Conservation (phyloP, 495 filamentous ascomycete species). For the Thermochaetoides thermophila region DNA sequence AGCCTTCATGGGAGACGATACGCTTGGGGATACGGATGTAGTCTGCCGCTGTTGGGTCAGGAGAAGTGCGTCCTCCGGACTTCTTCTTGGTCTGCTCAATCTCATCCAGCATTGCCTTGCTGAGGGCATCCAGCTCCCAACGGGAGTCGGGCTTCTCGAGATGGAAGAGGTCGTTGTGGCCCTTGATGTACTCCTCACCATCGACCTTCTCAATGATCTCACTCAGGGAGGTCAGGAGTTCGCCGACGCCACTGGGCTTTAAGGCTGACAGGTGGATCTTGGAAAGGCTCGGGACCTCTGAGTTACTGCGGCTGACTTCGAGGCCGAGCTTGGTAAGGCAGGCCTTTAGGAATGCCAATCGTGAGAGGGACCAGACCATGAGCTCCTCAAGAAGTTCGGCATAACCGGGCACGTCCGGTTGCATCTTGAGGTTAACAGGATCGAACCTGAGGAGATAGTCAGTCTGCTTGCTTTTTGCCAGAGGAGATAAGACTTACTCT, state of each 20-base stretch:
- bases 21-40: constrained; percentile 62
- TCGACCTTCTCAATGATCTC: constrained; percentile 55
- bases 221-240: constrained; percentile 50
- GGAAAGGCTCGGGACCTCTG: constrained; percentile 67
- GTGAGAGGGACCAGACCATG: constrained; percentile 50
- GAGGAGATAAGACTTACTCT: constrained; percentile 65
- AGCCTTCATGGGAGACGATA: constrained; percentile 51
- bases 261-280: constrained; percentile 69
- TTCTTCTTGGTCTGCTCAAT: constrained; percentile 11
- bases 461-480: too few relatives aligned
- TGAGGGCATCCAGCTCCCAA: constrained; percentile 39
- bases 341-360: constrained; percentile 65
- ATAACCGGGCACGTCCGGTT: constrained; percentile 48
- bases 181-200: constrained; percentile 61
- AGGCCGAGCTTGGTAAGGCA: constrained; percentile 75
- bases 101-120: constrained; percentile 18
- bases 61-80: constrained; percentile 11
- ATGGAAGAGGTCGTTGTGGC: constrained; percentile 74
- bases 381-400: constrained; percentile 52
- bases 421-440: constrained; percentile 54
- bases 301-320: constrained; percentile 51
- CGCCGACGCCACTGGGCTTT: constrained; percentile 44
- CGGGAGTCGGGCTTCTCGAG: constrained; percentile 45
- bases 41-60: constrained; percentile 52
- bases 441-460: constrained; percentile 85